Evolutionary conservation across 2,329 filamentous ascomycete species (phyloP).

Genomic region (Truncatella angustata): DNA sequence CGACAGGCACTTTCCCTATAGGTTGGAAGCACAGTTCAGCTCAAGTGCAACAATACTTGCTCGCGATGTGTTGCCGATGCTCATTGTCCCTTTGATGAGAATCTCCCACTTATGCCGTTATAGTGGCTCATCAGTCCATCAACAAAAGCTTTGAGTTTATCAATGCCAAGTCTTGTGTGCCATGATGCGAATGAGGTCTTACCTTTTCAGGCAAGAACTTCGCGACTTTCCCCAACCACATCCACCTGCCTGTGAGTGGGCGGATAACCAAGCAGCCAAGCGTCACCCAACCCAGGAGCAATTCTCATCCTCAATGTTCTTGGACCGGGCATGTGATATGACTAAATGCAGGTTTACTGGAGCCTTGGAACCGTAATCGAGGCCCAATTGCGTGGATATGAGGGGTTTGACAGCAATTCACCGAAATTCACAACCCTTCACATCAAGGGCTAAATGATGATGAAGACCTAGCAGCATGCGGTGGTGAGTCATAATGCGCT

Average conservation of each 20-base stretch:
- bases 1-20: background rate
- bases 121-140: background rate
- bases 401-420: background rate
- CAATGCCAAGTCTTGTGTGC: no score
- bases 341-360: slow-evolving; percentile 2
- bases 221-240: no score
- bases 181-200: no score
- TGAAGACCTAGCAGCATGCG: background rate
- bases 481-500: slow-evolving; percentile 8
- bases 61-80: background rate
- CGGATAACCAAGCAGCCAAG: background rate
- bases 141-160: no score
- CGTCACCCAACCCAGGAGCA: slow-evolving; percentile 1
- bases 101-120: background rate
- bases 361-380: background rate
- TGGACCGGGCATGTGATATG: slow-evolving; percentile 1
- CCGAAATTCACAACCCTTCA: background rate
- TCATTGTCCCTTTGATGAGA: background rate
- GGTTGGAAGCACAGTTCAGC: background rate
- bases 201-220: slow-evolving; percentile 6
- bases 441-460: background rate
- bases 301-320: background rate
- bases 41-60: background rate
- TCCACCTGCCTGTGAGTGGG: background rate
- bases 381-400: background rate